Evolutionary conservation across 495 filamentous ascomycete species (phyloP), one percentile per base, ranked within the genome.

Genomic region (Aspergillus indologenus): DNA sequence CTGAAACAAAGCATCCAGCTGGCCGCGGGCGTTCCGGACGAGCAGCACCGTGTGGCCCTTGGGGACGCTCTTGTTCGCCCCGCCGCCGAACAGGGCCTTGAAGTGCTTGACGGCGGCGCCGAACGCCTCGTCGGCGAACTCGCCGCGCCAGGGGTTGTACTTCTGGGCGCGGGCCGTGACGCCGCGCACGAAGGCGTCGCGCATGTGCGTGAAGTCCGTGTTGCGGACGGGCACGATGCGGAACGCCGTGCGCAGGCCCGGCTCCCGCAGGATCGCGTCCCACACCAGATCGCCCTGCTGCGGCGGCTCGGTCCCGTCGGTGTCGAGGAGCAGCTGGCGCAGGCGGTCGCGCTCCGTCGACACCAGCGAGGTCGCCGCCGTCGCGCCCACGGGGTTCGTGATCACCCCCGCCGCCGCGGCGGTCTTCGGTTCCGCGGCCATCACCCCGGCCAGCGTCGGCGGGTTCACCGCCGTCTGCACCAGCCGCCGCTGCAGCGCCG

Each of bases 171-270:
- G 82, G 2, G 79, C 83, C 31, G 89, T 88, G 61, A 98, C 87
- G 18, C 88, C 87, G 2, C 90, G 82, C 20, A 98, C 89, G 79
- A 90, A 96, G 0, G 90, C 93, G 68, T 98, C 94, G 31, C 92
- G 82, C 60, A 98, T 67, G 67, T 98, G 94, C 68, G 86, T 80
- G 73, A 96, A 96, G 71, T 96, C 91, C 5, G 94, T 97, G 70
- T 92, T 90, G 31, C 90, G 80, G 0, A 87, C 89, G 0, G 95
- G 94, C 9, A 93, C 87, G 52, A 97, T 85, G 7, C 91, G 81
- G 68, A 92, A 83, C 0, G 85, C 81, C 1, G 86, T 93, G 8
- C 87, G 82, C 11, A 90, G 78, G 0, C 85, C 81, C 21, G 82
- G 75, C 1, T 83, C 73, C 58, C 77, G 77, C 45, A 97, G 68